Base-by-base conservation (phyloP, 139 green algal species). In the Chlorella sorokiniana region DNA sequence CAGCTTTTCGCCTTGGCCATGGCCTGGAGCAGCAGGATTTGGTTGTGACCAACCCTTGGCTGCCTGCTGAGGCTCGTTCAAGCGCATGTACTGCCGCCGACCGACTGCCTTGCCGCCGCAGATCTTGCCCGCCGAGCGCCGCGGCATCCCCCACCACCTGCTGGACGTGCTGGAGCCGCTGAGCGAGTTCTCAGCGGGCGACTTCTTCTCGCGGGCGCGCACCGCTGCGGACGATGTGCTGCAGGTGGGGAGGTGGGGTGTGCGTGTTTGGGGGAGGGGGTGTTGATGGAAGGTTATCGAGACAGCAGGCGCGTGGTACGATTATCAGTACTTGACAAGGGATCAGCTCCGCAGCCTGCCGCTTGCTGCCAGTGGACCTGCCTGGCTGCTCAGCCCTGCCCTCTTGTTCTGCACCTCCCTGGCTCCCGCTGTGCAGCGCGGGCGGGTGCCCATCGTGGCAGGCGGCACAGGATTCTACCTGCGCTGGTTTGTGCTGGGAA, bases 391-490 rank as follows among this genome's bases (percentile, higher is more conserved):
- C 35, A 41, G 14, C 5, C 14, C 63, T 23, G 9, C 31, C 35
- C 63, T 7, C 3, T 44, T 33, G 14, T 41, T 23, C 29, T 4
- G 2, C 63, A 38, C 69, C 11, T 23, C 42, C 9, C 7, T 25
- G 11, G 1, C 4, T 18, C 35, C 35, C 35, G 4, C 18, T 22
- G n/a, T 40, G 76, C 86, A 93, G 89, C 88, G 92, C 3, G 94
- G 78, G 16, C 38, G 91, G 67, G 78, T 88, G 10, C 95, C 95
- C n/a, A 92, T 99, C 10, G 94, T 98, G 37, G 94, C 94, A 8
- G 96, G 96, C 44, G 96, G 96, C 35, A 99, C 96, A 6, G 96
- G 96, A 0, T 94, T 99, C 76, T 99, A 99, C 91, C 88, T 99
- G 69, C 90, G 91, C 25, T 98, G 94, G 93, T 93, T 93, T 41